Evolutionary conservation across 1,284 basidiomycete genomes (phyloP).

Genomic region (Melampsora larici-populina): DNA sequence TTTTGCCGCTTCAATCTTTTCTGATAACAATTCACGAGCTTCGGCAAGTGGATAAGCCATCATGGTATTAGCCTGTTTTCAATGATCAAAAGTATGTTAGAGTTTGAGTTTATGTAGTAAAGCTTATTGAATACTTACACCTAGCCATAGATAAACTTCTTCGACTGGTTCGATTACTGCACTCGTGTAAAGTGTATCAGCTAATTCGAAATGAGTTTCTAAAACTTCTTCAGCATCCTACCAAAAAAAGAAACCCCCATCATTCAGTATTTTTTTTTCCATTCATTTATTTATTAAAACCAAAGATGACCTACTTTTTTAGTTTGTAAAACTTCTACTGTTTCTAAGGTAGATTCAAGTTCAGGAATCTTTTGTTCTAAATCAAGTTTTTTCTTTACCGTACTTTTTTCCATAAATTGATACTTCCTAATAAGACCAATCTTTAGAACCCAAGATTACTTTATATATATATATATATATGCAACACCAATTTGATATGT

Average conservation of each 20-base stretch:
- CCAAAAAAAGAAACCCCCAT: no score
- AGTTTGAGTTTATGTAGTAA: not conserved
- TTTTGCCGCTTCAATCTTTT: slow-evolving; percentile 75
- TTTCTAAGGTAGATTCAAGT: slow-evolving; percentile 83
- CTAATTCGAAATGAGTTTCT: slow-evolving; percentile 87
- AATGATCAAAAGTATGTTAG: not conserved
- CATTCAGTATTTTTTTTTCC: no score
- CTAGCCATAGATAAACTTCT: slow-evolving; percentile 90
- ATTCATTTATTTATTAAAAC: no score
- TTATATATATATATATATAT: not conserved
- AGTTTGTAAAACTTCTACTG: slow-evolving; percentile 71
- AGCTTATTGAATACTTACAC: slow-evolving; percentile 52
- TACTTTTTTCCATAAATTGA: slow-evolving; percentile 91
- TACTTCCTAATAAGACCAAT: slow-evolving; percentile 70
- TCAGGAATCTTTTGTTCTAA: slow-evolving; percentile 95
- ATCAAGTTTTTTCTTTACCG: slow-evolving; percentile 72
- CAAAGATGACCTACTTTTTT: no score
- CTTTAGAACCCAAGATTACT: not conserved
- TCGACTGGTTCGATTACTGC: slow-evolving; percentile 82
- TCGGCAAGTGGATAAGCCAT: slow-evolving; percentile 83
- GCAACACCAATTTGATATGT: not conserved
- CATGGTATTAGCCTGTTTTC: slow-evolving; percentile 83
- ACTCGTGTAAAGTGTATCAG: slow-evolving; percentile 90
- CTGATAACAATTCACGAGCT: slow-evolving; percentile 70
- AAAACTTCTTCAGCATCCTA: slow-evolving; percentile 61